These are phyloP conservation scores for Pichia sp. DNA, from an alignment of 1,139 yeast species.

Conservation along the genomic window DNA sequence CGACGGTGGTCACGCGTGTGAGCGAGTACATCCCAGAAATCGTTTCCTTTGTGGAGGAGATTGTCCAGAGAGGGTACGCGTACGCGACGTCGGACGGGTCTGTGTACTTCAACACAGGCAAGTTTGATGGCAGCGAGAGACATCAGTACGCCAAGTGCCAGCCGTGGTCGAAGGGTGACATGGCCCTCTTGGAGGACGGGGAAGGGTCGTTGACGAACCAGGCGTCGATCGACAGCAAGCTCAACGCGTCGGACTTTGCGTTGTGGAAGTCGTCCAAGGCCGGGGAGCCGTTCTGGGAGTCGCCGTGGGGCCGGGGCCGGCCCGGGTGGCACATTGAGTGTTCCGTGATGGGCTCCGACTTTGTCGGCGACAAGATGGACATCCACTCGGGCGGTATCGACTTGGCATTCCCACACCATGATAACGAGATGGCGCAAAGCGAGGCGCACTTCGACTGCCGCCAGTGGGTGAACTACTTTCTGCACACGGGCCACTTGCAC, in stretches of 20 bases:
- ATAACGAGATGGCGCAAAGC: conserved; percentile 93
- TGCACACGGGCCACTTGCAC: conserved; percentile 96
- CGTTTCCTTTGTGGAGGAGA: conserved; percentile 68
- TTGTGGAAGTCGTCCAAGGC: conserved; percentile 95
- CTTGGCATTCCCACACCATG: conserved; percentile 99
- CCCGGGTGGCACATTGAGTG: conserved; percentile 99
- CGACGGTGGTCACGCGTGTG: conserved; percentile 89
- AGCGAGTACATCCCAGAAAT: conserved; percentile 95
- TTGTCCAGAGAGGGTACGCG: conserved; percentile 77
- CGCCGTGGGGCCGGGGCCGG: conserved; percentile 96
- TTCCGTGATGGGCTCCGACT: conserved; percentile 96
- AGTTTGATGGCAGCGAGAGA: conserved; percentile 65
- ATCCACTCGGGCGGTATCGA: conserved; percentile 97
- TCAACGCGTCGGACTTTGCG: conserved; percentile 83
- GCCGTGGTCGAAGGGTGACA: conserved; percentile 95
- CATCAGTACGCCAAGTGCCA: conserved; percentile 94
- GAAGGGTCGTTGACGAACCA: conserved; percentile 79
- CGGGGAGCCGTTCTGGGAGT: conserved; percentile 95
- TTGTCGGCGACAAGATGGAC: conserved; percentile 79
- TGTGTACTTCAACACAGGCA: conserved; percentile 87
- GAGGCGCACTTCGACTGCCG: conserved; percentile 86
- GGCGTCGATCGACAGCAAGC: conserved; percentile 47
- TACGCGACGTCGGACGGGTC: conserved; percentile 82
- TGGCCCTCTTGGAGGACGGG: conserved; percentile 85
- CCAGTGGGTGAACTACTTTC: conserved; percentile 95